Conservation (phyloP, 2,329 filamentous ascomycete species). For the Beauveria varroae region DNA sequence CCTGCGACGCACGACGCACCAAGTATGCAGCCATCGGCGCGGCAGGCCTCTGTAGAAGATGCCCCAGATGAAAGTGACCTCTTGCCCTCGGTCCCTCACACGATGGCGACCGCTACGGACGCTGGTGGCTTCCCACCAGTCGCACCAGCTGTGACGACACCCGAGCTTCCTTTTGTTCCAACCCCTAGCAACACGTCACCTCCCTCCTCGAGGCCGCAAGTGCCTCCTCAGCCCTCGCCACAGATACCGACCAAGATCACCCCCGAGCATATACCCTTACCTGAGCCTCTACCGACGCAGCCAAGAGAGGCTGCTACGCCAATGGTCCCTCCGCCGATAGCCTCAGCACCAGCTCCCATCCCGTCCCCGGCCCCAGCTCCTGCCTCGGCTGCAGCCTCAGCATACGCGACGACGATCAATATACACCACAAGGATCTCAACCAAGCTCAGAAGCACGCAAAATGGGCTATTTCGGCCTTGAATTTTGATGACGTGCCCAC, state of each 20-base stretch:
- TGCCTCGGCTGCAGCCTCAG: slow-evolving; percentile 8
- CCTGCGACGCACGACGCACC: slow-evolving; percentile 49
- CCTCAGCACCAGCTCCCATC: slow-evolving; percentile 3
- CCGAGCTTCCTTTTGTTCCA: slow-evolving; percentile 12
- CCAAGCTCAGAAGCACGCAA: slow-evolving; percentile 88
- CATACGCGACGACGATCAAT: slow-evolving; percentile 12
- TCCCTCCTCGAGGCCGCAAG: slow-evolving; percentile 14
- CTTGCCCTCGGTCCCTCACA: slow-evolving; percentile 11
- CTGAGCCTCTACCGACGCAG: slow-evolving; percentile 15
- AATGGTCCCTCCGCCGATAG: slow-evolving; percentile 15
- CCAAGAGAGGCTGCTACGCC: slow-evolving; percentile 14
- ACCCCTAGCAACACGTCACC: slow-evolving; percentile 5
- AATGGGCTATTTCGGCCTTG: slow-evolving; percentile 91
- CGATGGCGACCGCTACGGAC: slow-evolving; percentile 15
- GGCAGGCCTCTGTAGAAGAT: slow-evolving; percentile 45
- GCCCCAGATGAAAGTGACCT: slow-evolving; percentile 36
- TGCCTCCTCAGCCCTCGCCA: slow-evolving; percentile 23
- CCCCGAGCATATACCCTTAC: slow-evolving; percentile 17
- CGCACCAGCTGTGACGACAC: slow-evolving; percentile 16
- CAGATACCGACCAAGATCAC: slow-evolving; percentile 21
- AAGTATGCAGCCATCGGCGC: slow-evolving; percentile 30
- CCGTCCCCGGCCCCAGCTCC: slow-evolving; percentile 12
- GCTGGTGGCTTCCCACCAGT: slow-evolving; percentile 20
- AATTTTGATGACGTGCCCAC: slow-evolving; percentile 95
- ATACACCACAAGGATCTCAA: slow-evolving; percentile 52